Evolutionary conservation across 306 rosid species (phyloP).

Genomic region (Comarum palustre): DNA sequence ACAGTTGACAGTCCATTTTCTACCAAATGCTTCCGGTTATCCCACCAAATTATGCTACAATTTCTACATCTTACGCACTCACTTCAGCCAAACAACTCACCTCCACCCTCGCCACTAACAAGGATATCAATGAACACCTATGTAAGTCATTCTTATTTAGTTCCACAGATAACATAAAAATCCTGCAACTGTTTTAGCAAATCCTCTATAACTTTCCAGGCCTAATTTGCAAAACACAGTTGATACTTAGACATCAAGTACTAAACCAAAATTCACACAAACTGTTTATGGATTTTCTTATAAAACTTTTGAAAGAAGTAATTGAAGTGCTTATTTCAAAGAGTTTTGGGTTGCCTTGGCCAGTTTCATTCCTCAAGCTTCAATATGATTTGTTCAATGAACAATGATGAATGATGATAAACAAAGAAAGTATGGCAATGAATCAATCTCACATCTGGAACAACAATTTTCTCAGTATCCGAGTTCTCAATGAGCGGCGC

Average conservation of each 20-base stretch:
- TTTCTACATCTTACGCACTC: neutral
- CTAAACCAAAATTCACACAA: neutral
- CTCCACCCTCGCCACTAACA: neutral
- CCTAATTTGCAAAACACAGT: neutral
- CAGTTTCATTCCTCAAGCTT: neutral
- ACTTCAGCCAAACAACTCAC: neutral
- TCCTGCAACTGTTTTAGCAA: neutral
- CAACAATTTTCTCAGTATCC: conserved; percentile 60
- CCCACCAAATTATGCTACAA: neutral
- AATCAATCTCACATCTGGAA: conserved; percentile 83
- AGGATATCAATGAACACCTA: neutral
- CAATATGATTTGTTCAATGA: neutral
- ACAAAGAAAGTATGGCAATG: neutral
- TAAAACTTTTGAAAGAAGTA: too few relatives aligned
- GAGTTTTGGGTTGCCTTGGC: neutral
- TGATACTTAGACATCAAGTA: neutral
- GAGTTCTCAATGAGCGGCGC: conserved; percentile 72
- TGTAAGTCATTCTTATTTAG: neutral
- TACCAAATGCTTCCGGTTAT: neutral
- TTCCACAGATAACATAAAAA: neutral
- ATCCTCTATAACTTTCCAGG: neutral
- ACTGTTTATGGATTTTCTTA: neutral
- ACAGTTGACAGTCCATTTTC: neutral
- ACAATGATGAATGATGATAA: neutral
- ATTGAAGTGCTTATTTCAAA: conserved; percentile 9